Evolutionary conservation across 176 grass and related monocot genomes (phyloP), one percentile per base, ranked within the genome.

Genomic region (Juncus inflexus): DNA sequence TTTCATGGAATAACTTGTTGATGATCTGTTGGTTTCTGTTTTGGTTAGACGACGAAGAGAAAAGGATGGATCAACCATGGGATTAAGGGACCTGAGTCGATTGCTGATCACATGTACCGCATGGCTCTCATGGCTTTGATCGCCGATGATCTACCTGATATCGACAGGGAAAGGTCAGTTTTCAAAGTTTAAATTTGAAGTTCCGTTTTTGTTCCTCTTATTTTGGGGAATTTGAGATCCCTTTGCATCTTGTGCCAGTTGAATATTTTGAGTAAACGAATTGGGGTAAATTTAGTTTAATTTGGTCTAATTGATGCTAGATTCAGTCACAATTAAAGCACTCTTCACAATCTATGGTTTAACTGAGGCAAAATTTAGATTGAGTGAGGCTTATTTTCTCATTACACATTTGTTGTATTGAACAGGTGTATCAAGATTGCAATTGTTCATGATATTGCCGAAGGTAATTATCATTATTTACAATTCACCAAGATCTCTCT

Each of bases 51-150:
- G 19, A 97, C 94, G 28, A 91, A 97, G 84, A 91, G 94, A 66
- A 85, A 88, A 76, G 94, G 94, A 10, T 97, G 94, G 94, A 80
- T 97, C 68, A 91, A 87, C 40, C 94, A 91, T 55, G 86, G 87
- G 60, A 83, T 97, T 35, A 85, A 83, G 38, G 88, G 89, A 9
- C 83, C 94, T 1, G 94, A 97, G 78, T 97, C 94, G 16, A 91
- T 97, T 86, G 87, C 85, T 47, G 94, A 97, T 71, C 94, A 97
- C 85, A 97, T 97, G 94, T 97, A 97, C 53, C 77, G 85, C 4
- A 97, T 97, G 94, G 77, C 88, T 13, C 47, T 97, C n/a, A 97
- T 89, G 94, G 80, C 85, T 74, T 77, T 97, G 65, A 86, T 91
- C 13, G 83, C 85, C 12, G 70, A 69, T 52, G 88, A 91, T 42